Percentiles rank a stretch among this genome's conserved stretches.
Evolutionary conservation across 306 rosid genomes (phyloP).

Genomic region (Hylodesmum podocarpum): DNA sequence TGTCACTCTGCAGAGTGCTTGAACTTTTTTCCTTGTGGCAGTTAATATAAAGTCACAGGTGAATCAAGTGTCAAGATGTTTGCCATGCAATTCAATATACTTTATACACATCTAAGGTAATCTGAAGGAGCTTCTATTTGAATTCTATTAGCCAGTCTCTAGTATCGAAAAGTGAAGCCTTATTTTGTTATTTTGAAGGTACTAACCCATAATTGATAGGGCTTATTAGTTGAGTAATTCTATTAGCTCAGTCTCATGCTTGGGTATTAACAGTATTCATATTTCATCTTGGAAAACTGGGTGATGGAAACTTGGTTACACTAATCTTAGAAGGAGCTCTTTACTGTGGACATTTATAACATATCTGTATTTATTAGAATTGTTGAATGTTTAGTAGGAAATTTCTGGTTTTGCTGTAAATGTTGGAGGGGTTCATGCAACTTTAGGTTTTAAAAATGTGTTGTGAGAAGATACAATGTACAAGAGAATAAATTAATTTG

Average conservation of each 20-base stretch:
- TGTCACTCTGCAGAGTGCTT: slow-evolving; percentile 31
- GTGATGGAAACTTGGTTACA: neutral
- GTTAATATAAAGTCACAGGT: slow-evolving; percentile 14
- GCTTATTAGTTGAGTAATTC: neutral
- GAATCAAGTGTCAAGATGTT: slow-evolving; percentile 19
- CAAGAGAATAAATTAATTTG: neutral
- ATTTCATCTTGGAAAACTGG: slow-evolving; percentile 17
- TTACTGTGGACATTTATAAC: neutral
- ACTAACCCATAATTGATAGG: slow-evolving; percentile 1
- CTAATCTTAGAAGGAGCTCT: neutral
- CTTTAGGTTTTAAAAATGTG: neutral
- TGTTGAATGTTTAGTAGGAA: neutral
- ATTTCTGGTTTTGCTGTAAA: neutral
- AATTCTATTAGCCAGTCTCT: slow-evolving; percentile 10
- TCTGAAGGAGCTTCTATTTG: neutral
- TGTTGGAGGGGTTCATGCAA: neutral
- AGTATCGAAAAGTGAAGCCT: neutral
- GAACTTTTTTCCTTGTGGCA: slow-evolving; percentile 11
- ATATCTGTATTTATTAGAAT: neutral
- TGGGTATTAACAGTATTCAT: neutral
- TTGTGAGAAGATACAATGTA: neutral
- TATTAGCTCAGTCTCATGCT: neutral
- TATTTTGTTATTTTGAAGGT: slow-evolving; percentile 1
- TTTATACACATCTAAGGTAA: slow-evolving; percentile 22
- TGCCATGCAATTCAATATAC: slow-evolving; percentile 14